Evolutionary conservation across 1,139 yeast species (phyloP).

Genomic region (Nematodospora anomalae): DNA sequence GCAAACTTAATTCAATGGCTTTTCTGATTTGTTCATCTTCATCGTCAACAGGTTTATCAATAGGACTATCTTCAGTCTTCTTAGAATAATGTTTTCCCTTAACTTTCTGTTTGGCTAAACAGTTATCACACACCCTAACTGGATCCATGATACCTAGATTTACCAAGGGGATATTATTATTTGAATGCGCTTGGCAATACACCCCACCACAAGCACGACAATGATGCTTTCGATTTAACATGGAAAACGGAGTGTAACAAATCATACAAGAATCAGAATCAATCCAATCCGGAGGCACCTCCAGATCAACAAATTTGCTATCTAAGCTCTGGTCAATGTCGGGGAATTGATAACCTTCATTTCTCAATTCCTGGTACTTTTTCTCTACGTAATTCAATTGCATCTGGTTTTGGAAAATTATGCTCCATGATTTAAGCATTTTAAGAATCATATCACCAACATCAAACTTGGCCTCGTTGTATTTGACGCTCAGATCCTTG

Average conservation of each 20-base stretch:
- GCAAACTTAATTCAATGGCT: constrained; percentile 78
- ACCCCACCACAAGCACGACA: constrained; percentile 98
- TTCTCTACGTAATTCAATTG: constrained; percentile 67
- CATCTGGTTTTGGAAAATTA: constrained; percentile 67
- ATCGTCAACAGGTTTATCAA: constrained; percentile 32
- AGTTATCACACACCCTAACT: constrained; percentile 92
- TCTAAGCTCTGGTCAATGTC: constrained; percentile 38
- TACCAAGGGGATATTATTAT: constrained; percentile 68
- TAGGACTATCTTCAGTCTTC: constrained; percentile 12
- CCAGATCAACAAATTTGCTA: constrained; percentile 66
- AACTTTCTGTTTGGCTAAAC: constrained; percentile 57
- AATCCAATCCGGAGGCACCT: constrained; percentile 97
- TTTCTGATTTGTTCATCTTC: constrained; percentile 76
- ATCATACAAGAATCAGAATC: constrained; percentile 96
- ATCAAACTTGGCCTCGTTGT: constrained; percentile 48
- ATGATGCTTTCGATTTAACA: constrained; percentile 90
- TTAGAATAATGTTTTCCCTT: constrained; percentile 2
- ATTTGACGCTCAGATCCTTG: constrained; percentile 27
- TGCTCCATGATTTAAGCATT: constrained; percentile 74
- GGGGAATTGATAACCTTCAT: constrained; percentile 73
- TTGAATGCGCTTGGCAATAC: constrained; percentile 80
- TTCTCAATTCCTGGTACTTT: constrained; percentile 57
- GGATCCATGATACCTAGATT: constrained; percentile 84
- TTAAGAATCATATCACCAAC: constrained; percentile 63
- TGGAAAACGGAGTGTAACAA: constrained; percentile 76